Conservation (phyloP, 2,329 filamentous ascomycete species). For the Anthostomella pinea region DNA sequence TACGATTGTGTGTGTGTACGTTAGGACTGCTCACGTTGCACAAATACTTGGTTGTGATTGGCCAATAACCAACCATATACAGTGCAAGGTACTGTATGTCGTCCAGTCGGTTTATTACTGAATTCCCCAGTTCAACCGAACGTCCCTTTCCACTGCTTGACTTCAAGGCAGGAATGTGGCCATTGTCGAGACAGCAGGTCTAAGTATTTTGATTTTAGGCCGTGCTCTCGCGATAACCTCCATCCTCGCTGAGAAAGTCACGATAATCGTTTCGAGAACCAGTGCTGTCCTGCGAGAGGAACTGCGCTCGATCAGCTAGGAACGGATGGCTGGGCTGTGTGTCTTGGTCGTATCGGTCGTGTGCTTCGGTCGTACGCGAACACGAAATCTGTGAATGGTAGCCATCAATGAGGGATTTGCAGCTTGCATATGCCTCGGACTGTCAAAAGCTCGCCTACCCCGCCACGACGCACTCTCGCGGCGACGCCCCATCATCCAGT, state of each 20-base stretch:
- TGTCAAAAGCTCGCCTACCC: slow-evolving; percentile 23
- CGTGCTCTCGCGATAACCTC: too few species aligned
- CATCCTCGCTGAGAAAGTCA: too few species aligned
- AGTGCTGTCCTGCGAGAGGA: too few species aligned
- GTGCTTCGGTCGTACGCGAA: slow-evolving; percentile 18
- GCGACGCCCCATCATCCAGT: slow-evolving; percentile 29
- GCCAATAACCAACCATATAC: slow-evolving; percentile 13
- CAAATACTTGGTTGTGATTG: slow-evolving; percentile 17
- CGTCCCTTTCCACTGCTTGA: too few species aligned
- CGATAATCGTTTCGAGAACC: too few species aligned
- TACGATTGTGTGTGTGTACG: slow-evolving; percentile 3
- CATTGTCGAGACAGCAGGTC: too few species aligned
- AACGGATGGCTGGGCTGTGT: slow-evolving; percentile 11
- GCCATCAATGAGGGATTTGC: slow-evolving; percentile 19
- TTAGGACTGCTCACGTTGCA: slow-evolving; percentile 20
- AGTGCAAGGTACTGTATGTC: too few species aligned
- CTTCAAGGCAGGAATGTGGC: too few species aligned
- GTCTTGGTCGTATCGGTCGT: slow-evolving; percentile 12
- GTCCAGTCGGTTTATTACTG: too few species aligned
- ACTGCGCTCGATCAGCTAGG: slow-evolving; percentile 6
- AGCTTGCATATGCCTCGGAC: slow-evolving; percentile 17
- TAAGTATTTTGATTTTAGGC: too few species aligned
- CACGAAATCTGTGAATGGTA: slow-evolving; percentile 18
- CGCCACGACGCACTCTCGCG: slow-evolving; percentile 17
- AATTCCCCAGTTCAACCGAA: slow-evolving; percentile 14